phyloP scores from a whole-genome alignment of 345 rosid species.

The Eucalyptus erythrocorys region DNA sequence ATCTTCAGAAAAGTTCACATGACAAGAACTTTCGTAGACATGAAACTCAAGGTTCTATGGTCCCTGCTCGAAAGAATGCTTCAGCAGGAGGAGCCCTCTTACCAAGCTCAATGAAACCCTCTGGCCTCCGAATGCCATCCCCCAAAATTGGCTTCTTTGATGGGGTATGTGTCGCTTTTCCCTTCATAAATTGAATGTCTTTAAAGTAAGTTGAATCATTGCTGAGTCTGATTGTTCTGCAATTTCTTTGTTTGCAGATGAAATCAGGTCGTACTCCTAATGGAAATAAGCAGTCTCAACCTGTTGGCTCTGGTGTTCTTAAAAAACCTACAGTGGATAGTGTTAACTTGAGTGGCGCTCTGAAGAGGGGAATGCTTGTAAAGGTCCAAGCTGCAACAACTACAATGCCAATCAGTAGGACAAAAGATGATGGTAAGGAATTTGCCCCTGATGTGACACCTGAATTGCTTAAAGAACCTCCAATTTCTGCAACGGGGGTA shows the following conservation, averaged over 20 bases:
- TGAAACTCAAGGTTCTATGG: constrained; percentile 10
- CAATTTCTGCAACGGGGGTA: constrained; percentile 17
- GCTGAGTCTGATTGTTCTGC: not conserved
- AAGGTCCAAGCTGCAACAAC: constrained; percentile 25
- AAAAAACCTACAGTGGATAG: constrained; percentile 18
- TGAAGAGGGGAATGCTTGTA: not conserved
- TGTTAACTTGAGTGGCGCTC: constrained; percentile 11
- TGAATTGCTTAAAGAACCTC: constrained; percentile 21
- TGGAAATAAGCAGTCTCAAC: constrained; percentile 20
- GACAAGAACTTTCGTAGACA: constrained; percentile 13
- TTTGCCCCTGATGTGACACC: constrained; percentile 1
- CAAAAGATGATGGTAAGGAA: constrained; percentile 17
- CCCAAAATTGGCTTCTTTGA: constrained; percentile 97
- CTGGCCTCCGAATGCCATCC: constrained; percentile 91
- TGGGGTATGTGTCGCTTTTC: constrained; percentile 48
- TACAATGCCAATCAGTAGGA: not conserved
- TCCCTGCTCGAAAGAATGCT: constrained; percentile 11
- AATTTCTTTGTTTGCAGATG: constrained; percentile 29
- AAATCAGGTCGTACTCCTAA: constrained; percentile 39
- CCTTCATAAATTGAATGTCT: not conserved
- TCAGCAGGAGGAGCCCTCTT: constrained; percentile 13
- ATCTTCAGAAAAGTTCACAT: constrained; percentile 8
- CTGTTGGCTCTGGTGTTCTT: constrained; percentile 15
- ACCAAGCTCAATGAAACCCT: constrained; percentile 40
- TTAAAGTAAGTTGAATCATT: not conserved